These are phyloP conservation scores for Gymnopilus junonius DNA, from an alignment of 768 basidiomycete genomes.

Conservation along the genomic window DNA sequence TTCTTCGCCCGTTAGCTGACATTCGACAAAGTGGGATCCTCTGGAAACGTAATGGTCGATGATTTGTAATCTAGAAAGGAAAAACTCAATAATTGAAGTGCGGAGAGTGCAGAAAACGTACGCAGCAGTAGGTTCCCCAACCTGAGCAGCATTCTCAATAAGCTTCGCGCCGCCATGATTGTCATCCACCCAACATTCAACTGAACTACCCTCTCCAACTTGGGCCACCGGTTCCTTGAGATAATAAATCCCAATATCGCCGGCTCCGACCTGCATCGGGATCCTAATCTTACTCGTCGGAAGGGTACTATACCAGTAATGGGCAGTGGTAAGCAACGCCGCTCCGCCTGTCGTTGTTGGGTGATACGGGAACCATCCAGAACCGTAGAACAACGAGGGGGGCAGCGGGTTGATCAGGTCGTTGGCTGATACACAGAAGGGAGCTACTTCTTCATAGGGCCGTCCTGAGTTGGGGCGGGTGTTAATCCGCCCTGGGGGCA, in stretches of 20 bases:
- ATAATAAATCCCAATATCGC: slow-evolving; percentile 93
- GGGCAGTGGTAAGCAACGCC: slow-evolving; percentile 61
- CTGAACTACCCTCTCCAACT: slow-evolving; percentile 65
- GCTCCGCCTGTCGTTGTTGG: slow-evolving; percentile 48
- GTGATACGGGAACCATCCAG: slow-evolving; percentile 87
- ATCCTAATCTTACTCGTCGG: slow-evolving; percentile 85
- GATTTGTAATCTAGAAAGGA: slow-evolving; percentile 62
- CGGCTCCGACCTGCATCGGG: slow-evolving; percentile 82
- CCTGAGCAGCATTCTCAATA: slow-evolving; percentile 77
- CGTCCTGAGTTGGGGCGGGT: slow-evolving; percentile 56
- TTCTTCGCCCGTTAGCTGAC: slow-evolving; percentile 86
- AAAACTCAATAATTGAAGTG: not conserved
- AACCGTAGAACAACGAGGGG: slow-evolving; percentile 90
- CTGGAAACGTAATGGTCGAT: slow-evolving; percentile 87
- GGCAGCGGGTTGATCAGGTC: slow-evolving; percentile 97
- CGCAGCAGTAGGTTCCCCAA: slow-evolving; percentile 66
- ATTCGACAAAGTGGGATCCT: slow-evolving; percentile 95
- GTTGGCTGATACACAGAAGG: slow-evolving; percentile 95
- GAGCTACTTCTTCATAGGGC: slow-evolving; percentile 84
- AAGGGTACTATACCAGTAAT: slow-evolving; percentile 93
- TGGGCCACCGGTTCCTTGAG: slow-evolving; percentile 66
- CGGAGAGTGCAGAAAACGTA: slow-evolving; percentile 43
- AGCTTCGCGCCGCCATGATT: slow-evolving; percentile 80
- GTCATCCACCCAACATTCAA: slow-evolving; percentile 98
- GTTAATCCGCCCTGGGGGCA: slow-evolving; percentile 78